Evolutionary conservation across 441 rosid genomes (phyloP).

Genomic region (Raphanus hybrid): DNA sequence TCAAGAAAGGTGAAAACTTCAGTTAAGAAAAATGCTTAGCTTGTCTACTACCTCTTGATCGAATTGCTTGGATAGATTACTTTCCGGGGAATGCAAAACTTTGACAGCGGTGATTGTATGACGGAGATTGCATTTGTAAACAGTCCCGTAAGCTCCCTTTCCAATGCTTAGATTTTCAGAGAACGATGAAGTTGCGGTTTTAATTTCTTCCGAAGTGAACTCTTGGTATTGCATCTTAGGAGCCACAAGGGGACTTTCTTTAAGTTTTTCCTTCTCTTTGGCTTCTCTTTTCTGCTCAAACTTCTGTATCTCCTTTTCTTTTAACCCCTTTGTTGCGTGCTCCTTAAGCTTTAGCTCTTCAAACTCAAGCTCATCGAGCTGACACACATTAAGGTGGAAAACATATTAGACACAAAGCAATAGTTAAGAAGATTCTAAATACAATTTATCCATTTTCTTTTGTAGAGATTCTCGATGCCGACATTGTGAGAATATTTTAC

Average conservation of each 20-base stretch:
- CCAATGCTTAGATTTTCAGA: constrained; percentile 44
- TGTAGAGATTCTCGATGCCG: constrained; percentile 41
- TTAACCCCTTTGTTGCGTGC: constrained; percentile 52
- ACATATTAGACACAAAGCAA: background rate
- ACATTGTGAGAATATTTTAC: constrained; percentile 45
- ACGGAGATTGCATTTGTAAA: constrained; percentile 46
- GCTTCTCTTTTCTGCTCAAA: constrained; percentile 52
- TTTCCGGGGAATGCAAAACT: constrained; percentile 45
- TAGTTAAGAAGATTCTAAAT: background rate
- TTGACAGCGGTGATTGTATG: constrained; percentile 44
- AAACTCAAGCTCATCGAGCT: constrained; percentile 63
- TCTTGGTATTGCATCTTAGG: constrained; percentile 41
- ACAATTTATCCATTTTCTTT: background rate
- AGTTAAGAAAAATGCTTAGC: background rate
- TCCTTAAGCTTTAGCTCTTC: constrained; percentile 55
- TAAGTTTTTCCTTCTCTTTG: constrained; percentile 67
- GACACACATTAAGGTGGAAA: constrained; percentile 23
- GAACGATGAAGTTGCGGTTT: constrained; percentile 38
- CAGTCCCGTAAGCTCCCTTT: constrained; percentile 43
- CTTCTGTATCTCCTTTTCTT: constrained; percentile 57
- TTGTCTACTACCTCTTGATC: constrained; percentile 83
- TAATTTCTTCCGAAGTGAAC: constrained; percentile 3
- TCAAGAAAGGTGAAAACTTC: background rate
- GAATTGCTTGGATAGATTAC: constrained; percentile 58
- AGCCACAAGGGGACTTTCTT: constrained; percentile 43